phyloP scores from a whole-genome alignment of 331 rosid genomes.

The Phaseolus coccineus region DNA sequence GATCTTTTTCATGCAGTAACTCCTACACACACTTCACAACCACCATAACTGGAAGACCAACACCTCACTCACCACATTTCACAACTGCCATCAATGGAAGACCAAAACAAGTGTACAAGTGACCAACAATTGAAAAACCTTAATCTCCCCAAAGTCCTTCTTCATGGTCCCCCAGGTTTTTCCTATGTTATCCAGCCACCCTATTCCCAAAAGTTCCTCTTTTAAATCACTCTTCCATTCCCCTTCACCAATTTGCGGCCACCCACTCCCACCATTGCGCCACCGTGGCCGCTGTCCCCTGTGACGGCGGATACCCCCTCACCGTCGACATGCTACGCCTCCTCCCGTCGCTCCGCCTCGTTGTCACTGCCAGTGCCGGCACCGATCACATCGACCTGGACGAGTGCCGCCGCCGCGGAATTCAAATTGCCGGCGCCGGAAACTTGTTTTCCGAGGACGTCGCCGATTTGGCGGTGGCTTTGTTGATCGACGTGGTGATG shows the following conservation, averaged over 20 bases:
- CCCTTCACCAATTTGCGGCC: conserved; percentile 45
- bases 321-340: conserved; percentile 37
- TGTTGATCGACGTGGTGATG: conserved; percentile 58
- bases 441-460: conserved; percentile 51
- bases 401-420: conserved; percentile 55
- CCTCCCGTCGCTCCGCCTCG: conserved; percentile 56
- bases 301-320: conserved; percentile 11
- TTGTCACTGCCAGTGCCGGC: conserved; percentile 57
- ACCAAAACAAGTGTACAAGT: background rate
- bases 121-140: background rate
- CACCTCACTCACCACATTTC: too few species aligned
- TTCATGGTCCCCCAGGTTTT: background rate
- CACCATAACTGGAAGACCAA: too few species aligned
- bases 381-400: conserved; percentile 57
- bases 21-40: too few species aligned
- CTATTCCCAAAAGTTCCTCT: conserved; percentile 46
- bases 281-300: conserved; percentile 46
- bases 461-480: conserved; percentile 61
- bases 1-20: too few species aligned
- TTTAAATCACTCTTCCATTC: conserved; percentile 7
- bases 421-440: conserved; percentile 48
- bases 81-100: background rate
- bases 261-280: conserved; percentile 22
- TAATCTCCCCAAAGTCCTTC: conserved; percentile 40
- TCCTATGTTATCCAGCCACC: background rate